Evolutionary conservation across 768 basidiomycete species (phyloP), one percentile per base, ranked within the genome.

Genomic region (Leucosporidium creatinivorum): DNA sequence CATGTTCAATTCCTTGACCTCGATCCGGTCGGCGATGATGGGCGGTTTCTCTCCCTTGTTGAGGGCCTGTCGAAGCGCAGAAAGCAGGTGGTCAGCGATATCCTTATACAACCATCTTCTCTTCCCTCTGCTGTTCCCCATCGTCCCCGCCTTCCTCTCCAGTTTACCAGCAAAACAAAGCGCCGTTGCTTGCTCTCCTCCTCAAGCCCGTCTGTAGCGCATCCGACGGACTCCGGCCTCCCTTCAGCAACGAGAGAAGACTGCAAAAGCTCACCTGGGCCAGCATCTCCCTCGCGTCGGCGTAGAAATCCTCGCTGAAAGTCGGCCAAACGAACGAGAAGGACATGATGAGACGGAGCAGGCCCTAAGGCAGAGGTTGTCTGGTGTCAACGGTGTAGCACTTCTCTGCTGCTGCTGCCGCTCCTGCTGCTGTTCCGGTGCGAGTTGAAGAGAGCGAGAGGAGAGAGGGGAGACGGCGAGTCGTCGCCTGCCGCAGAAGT

Each of bases 1-100:
- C 96, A 99, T 98, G 79, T 97, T 89, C n/a, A 99, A 81, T 77
- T 98, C 96, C 62, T 96, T 89, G 36, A 99, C 96, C 78, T 98
- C 92, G 71, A 99, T 98, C 78, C 85, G 87, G 80, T 94, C 96
- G 62, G 92, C 93, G 73, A 98, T 97, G 75, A 99, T 89, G 33
- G 93, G 92, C 1, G 94, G 96, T 77, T 96, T 97, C 80, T 87
- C 89, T 71, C 96, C 96, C 82, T 96, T 91, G 83, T 92, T 92
- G 79, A 93, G 89, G 52, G 91, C 90, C n/a, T 73, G 66, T 39
- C 1, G n/a, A 39, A 39, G 33, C 21, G 39, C 33, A 1, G 23
- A 18, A 12, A 3, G 23, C n/a, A 21, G 7, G 57, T 58, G 33
- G 39, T 31, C 57, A 26, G 33, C 25, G 1, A 19, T 15, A 23